A percentile compares a stretch with the other conserved stretches of the same genome.
Conservation (phyloP, 2,329 filamentous ascomycete species). For the Penicillium psychrosexuale region DNA sequence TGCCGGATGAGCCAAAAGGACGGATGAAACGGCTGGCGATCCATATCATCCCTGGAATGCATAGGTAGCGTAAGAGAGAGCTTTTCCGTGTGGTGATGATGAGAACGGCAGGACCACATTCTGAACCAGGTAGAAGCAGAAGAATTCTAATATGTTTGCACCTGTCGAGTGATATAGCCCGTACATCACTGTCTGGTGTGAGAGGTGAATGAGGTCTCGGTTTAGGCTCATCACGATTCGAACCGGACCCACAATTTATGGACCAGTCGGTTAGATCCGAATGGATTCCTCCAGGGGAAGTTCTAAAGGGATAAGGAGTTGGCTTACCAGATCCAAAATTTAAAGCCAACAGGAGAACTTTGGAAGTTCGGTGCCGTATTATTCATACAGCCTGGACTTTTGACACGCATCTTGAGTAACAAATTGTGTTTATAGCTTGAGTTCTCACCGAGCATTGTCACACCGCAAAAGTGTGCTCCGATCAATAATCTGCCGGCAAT, state of each 20-base stretch:
- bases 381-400: not conserved
- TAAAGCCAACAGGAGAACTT: not conserved
- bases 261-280: no score
- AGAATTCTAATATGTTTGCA: conserved; percentile 1
- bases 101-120: not conserved
- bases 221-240: no score
- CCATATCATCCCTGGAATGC: conserved; percentile 7
- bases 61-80: conserved; percentile 6
- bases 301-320: no score
- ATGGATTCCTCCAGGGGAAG: no score
- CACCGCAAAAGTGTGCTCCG: no score
- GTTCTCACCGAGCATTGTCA: not conserved
- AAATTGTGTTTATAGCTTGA: not conserved
- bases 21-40: conserved; percentile 8
- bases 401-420: no score
- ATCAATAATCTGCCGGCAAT: no score
- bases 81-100: conserved; percentile 7
- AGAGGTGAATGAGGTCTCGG: not conserved
- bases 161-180: conserved; percentile 1
- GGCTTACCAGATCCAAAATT: not conserved
- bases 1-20: conserved; percentile 7
- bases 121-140: conserved; percentile 1
- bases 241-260: no score
- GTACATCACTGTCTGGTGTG: not conserved
- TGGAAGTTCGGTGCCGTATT: not conserved